Evolutionary conservation across 2,329 filamentous ascomycete species (phyloP).

Genomic region (Aspergillus fumigatiaffinis): DNA sequence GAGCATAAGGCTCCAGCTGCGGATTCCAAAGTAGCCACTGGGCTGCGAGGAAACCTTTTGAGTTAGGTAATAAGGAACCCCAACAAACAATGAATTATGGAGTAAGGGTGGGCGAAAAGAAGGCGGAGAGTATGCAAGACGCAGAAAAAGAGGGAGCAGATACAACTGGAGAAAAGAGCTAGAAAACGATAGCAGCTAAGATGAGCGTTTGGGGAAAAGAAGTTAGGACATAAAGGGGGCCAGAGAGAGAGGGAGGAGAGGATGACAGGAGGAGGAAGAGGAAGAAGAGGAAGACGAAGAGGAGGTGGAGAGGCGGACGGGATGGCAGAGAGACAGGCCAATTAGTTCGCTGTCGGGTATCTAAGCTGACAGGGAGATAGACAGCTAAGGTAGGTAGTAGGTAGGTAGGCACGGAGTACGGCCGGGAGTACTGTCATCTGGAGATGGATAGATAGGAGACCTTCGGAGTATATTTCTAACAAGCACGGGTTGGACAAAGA

Average conservation of each 20-base stretch:
- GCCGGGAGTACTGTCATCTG: not conserved
- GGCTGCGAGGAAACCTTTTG: slow-evolving; percentile 8
- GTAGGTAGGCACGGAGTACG: not conserved
- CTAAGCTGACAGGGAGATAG: not conserved
- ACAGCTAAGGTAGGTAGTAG: not conserved
- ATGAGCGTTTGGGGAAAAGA: slow-evolving; percentile 3
- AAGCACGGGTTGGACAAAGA: not conserved
- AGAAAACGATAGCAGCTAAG: slow-evolving; percentile 31
- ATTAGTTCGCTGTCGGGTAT: not conserved
- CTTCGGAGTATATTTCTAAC: not conserved
- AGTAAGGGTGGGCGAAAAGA: not conserved
- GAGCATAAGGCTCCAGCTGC: slow-evolving; percentile 19
- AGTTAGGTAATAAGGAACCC: slow-evolving; percentile 15
- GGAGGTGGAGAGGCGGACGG: slow-evolving; percentile 3
- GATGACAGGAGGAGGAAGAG: slow-evolving; percentile 1
- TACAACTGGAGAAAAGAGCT: slow-evolving; percentile 62
- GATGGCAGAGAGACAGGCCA: not conserved
- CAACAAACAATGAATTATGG: not conserved
- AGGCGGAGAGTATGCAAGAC: slow-evolving; percentile 15
- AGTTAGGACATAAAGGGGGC: slow-evolving; percentile 5
- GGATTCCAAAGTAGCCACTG: slow-evolving; percentile 17
- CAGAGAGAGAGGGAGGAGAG: slow-evolving; percentile 8
- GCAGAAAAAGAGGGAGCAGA: slow-evolving; percentile 20
- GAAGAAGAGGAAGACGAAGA: not conserved
- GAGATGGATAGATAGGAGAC: not conserved